Conservation (phyloP, 768 basidiomycete genomes). For the Boletus reticulatus region DNA sequence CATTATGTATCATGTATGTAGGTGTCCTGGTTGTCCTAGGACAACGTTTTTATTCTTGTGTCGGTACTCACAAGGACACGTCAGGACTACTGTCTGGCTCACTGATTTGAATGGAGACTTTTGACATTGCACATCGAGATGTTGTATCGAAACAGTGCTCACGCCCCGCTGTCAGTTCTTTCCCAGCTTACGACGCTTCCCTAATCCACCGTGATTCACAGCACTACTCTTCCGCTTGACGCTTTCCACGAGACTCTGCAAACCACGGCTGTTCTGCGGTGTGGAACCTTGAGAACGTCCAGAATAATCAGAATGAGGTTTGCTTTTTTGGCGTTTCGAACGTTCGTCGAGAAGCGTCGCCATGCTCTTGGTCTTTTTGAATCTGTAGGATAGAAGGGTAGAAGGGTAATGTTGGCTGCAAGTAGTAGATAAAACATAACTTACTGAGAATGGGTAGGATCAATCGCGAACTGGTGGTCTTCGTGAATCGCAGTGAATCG, state of each 20-base stretch:
- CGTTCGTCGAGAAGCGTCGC: conserved; percentile 79
- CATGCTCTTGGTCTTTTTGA: conserved; percentile 94
- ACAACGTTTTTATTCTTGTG: too few relatives aligned
- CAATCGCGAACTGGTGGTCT: conserved; percentile 90
- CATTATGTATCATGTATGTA: too few relatives aligned
- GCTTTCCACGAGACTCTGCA: conserved; percentile 76
- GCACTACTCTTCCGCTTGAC: conserved; percentile 75
- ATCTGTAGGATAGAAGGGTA: conserved; percentile 46
- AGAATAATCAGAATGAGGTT: conserved; percentile 5
- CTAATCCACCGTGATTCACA: conserved; percentile 26
- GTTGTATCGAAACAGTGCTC: neutral
- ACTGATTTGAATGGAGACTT: too few relatives aligned
- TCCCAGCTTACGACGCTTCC: conserved; percentile 39
- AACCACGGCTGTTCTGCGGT: conserved; percentile 29
- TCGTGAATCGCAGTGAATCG: conserved; percentile 89
- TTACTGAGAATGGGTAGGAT: conserved; percentile 93
- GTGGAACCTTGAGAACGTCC: neutral
- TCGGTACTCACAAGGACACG: too few relatives aligned
- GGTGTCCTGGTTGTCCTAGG: too few relatives aligned
- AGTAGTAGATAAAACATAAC: conserved; percentile 29
- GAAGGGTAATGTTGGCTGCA: neutral
- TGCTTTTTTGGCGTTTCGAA: conserved; percentile 55
- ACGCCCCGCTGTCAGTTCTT: conserved; percentile 5
- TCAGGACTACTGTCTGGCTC: too few relatives aligned
- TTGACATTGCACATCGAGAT: too few relatives aligned